Percentiles rank a stretch among this genome's conserved stretches.
These are phyloP conservation scores for Penicillium waksmanii DNA, from an alignment of 495 filamentous ascomycete genomes.

Conservation along the genomic window DNA sequence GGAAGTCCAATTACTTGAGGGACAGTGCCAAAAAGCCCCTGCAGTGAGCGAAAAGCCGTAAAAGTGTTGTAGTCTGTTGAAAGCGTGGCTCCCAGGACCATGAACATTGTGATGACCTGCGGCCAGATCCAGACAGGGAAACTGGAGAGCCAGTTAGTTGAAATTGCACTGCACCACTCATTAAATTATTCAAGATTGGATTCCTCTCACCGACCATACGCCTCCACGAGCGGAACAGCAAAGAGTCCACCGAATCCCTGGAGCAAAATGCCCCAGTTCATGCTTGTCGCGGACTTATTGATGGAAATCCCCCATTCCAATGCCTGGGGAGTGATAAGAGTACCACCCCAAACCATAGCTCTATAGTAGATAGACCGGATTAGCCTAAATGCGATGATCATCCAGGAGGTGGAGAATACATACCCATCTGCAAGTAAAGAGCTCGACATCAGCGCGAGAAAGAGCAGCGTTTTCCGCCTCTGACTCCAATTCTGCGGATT, in stretches of 20 bases:
- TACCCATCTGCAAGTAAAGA: conserved; percentile 45
- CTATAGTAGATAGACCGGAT: conserved; percentile 17
- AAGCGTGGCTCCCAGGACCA: conserved; percentile 51
- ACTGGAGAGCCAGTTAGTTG: conserved; percentile 13
- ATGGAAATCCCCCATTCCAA: conserved; percentile 50
- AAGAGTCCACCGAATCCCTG: conserved; percentile 58
- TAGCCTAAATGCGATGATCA: conserved; percentile 9
- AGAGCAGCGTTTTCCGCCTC: conserved; percentile 37
- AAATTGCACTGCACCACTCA: too few species aligned
- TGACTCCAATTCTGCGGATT: conserved; percentile 36
- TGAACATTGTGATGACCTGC: conserved; percentile 50
- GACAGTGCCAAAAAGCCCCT: conserved; percentile 53
- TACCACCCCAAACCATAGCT: conserved; percentile 55
- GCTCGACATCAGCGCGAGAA: conserved; percentile 41
- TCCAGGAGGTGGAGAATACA: not conserved
- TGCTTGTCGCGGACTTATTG: conserved; percentile 46
- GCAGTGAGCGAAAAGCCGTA: conserved; percentile 55
- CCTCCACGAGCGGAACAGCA: conserved; percentile 52
- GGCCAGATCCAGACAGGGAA: conserved; percentile 57
- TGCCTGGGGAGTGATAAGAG: conserved; percentile 52
- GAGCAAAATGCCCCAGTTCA: conserved; percentile 54
- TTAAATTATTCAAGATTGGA: too few species aligned
- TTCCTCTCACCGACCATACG: conserved; percentile 46
- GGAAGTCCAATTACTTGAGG: conserved; percentile 51
- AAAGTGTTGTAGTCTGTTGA: conserved; percentile 50